phyloP scores from a whole-genome alignment of 345 rosid genomes.

The Lumnitzera racemosa region DNA sequence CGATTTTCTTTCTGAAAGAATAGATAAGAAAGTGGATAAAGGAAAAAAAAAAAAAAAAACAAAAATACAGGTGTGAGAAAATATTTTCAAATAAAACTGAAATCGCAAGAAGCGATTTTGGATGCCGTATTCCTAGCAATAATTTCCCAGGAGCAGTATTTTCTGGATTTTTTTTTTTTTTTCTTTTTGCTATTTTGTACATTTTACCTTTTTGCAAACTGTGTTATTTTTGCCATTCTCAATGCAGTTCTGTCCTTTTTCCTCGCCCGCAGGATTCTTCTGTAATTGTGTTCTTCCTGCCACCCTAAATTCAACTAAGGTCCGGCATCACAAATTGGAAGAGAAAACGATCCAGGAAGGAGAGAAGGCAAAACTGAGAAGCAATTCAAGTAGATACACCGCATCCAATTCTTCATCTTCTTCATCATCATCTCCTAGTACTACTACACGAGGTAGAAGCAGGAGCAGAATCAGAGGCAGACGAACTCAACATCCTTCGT shows the following conservation, averaged over 20 bases:
- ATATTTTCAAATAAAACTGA: too few relatives aligned
- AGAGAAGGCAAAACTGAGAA: conserved; percentile 58
- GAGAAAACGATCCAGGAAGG: conserved; percentile 42
- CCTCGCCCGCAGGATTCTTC: conserved; percentile 45
- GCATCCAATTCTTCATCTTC: conserved; percentile 53
- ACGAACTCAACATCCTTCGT: conserved; percentile 48
- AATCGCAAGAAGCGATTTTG: too few relatives aligned
- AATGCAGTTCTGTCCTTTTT: not conserved
- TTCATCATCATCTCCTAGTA: conserved; percentile 52
- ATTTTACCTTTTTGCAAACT: not conserved
- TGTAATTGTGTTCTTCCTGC: conserved; percentile 93
- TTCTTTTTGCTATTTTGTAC: too few relatives aligned
- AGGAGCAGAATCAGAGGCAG: conserved; percentile 77
- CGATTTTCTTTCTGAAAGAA: too few relatives aligned
- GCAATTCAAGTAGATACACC: conserved; percentile 31
- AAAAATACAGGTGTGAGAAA: too few relatives aligned
- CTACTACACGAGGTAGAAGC: conserved; percentile 14
- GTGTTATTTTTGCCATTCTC: not conserved
- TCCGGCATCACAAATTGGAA: conserved; percentile 47
- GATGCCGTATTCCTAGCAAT: too few relatives aligned
- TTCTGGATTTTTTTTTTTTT: too few relatives aligned
- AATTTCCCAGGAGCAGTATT: too few relatives aligned
- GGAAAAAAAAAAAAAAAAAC: too few relatives aligned
- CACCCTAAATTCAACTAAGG: conserved; percentile 55
- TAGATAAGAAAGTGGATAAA: too few relatives aligned